Conservation (phyloP, 176 grass and related monocot genomes). For the Poa pratensis region DNA sequence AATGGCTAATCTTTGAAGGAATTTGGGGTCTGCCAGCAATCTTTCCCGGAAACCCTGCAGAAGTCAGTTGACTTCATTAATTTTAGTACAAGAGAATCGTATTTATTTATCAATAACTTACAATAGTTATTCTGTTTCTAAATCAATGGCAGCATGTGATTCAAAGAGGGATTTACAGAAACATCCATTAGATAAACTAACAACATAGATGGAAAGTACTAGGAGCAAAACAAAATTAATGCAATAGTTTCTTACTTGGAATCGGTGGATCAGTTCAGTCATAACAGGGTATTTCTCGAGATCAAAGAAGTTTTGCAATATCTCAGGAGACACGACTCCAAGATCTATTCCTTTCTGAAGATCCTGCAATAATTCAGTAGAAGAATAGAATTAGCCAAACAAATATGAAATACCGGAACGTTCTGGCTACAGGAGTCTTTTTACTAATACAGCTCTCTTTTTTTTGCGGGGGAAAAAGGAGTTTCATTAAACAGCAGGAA, state of each 20-base stretch:
- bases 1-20: constrained; percentile 89
- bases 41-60: constrained; percentile 94
- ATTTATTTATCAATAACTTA: constrained; percentile 21
- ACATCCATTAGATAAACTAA: constrained; percentile 25
- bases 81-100: constrained; percentile 8
- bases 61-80: constrained; percentile 23
- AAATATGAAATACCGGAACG: constrained; percentile 16
- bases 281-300: constrained; percentile 88
- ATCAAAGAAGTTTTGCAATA: constrained; percentile 98
- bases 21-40: constrained; percentile 93
- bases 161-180: constrained; percentile 29
- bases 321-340: constrained; percentile 97
- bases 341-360: constrained; percentile 96
- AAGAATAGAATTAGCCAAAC: constrained; percentile 34
- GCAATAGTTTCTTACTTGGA: constrained; percentile 67
- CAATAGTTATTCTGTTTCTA: constrained; percentile 21
- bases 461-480: too few relatives aligned
- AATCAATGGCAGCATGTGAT: not conserved
- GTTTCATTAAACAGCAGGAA: too few relatives aligned
- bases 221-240: not conserved
- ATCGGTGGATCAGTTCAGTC: constrained; percentile 80
- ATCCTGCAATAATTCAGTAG: constrained; percentile 53
- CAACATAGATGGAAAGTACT: constrained; percentile 16
- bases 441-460: constrained; percentile 15
- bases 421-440: not conserved